These are phyloP conservation scores for Podila epigama DNA, from an alignment of 192 early-diverging fungal species.

Conservation along the genomic window DNA sequence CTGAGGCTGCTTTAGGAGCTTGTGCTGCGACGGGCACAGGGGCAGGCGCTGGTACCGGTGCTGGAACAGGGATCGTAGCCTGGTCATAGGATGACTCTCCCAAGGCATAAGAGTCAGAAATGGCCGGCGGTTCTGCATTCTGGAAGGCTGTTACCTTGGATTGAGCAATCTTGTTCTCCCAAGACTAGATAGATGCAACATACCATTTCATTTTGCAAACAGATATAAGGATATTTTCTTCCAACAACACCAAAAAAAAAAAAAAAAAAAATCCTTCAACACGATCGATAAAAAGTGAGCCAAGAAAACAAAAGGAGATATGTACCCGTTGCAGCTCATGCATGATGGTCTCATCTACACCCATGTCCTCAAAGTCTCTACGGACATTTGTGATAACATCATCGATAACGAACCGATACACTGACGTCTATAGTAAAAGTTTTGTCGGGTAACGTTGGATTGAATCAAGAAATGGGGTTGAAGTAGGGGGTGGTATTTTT, in stretches of 20 bases:
- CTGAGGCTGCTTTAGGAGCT: background rate
- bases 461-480: too few relatives aligned
- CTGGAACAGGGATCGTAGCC: background rate
- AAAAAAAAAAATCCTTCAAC: background rate
- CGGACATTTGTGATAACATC: conserved; percentile 91
- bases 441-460: too few relatives aligned
- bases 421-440: conserved; percentile 58
- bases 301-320: background rate
- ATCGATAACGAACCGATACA: conserved; percentile 91
- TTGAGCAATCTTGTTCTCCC: conserved; percentile 61
- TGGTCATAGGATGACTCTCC: conserved; percentile 28
- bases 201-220: too few relatives aligned
- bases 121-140: conserved; percentile 19
- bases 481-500: too few relatives aligned
- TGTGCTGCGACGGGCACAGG: too few relatives aligned
- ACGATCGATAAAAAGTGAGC: conserved; percentile 7
- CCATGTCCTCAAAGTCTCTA: conserved; percentile 88
- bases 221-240: background rate
- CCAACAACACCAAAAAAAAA: background rate
- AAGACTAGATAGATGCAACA: conserved; percentile 25
- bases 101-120: conserved; percentile 16
- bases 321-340: conserved; percentile 82
- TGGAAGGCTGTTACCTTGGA: conserved; percentile 49
- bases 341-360: conserved; percentile 87
- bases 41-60: background rate